A percentile compares a stretch with the other conserved stretches of the same genome.
phyloP scores from a whole-genome alignment of 352 stramenopile genomes.

The Elongisporangium undulatum region DNA sequence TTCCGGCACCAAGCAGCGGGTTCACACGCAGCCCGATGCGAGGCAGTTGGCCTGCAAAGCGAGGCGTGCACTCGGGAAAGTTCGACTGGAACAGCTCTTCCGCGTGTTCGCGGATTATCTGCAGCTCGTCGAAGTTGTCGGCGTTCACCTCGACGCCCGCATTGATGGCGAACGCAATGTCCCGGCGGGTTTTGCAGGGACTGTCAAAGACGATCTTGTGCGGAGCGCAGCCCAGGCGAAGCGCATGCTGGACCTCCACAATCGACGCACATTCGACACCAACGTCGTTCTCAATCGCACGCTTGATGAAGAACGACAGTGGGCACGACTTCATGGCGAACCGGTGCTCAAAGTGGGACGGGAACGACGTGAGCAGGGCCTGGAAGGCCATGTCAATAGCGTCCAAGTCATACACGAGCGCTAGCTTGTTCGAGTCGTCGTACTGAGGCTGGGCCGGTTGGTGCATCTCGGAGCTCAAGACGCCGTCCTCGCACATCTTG shows the following conservation, averaged over 20 bases:
- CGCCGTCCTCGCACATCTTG: constrained; percentile 41
- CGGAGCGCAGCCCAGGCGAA: constrained; percentile 62
- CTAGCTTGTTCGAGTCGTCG: constrained; percentile 48
- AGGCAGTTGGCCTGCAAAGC: constrained; percentile 53
- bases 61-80: constrained; percentile 52
- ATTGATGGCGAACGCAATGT: constrained; percentile 83
- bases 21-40: constrained; percentile 91
- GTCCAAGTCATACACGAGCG: constrained; percentile 82
- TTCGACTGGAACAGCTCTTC: constrained; percentile 88
- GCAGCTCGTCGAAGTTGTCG: constrained; percentile 88
- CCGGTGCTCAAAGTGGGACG: constrained; percentile 82
- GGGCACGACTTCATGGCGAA: constrained; percentile 90
- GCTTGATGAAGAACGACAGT: constrained; percentile 81
- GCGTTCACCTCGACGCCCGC: constrained; percentile 87
- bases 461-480: constrained; percentile 22
- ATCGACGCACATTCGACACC: constrained; percentile 83
- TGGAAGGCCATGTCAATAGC: constrained; percentile 85
- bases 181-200: constrained; percentile 89
- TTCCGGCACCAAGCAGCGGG: constrained; percentile 85
- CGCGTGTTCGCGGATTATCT: constrained; percentile 80
- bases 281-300: constrained; percentile 70
- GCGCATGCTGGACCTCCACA: constrained; percentile 75
- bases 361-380: constrained; percentile 72
- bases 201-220: constrained; percentile 90
- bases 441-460: constrained; percentile 14